Percentiles rank a stretch among this genome's conserved stretches.
phyloP scores from a whole-genome alignment of 768 basidiomycete species.

The Dendrothele bispora region DNA sequence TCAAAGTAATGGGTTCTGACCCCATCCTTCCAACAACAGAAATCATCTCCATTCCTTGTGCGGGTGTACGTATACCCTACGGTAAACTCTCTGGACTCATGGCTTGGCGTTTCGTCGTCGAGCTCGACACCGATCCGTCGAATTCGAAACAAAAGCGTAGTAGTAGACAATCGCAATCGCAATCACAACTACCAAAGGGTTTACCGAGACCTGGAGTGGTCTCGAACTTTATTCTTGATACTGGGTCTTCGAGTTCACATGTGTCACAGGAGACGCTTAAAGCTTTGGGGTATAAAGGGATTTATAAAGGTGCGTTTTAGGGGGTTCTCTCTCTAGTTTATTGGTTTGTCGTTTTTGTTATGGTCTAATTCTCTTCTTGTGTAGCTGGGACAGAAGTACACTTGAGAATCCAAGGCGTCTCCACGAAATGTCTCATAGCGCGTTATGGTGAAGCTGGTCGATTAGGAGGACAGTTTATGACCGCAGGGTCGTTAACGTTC shows the following conservation, averaged over 20 bases:
- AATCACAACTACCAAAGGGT: no score
- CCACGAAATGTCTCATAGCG: conserved; percentile 18
- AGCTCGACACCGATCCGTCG: conserved; percentile 6
- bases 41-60: conserved; percentile 22
- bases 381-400: conserved; percentile 19
- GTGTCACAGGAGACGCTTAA: conserved; percentile 17
- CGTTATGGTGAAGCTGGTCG: conserved; percentile 19
- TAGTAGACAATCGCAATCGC: not conserved
- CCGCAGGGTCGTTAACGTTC: conserved; percentile 20
- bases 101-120: conserved; percentile 24
- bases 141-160: not conserved
- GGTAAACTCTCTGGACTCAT: conserved; percentile 22
- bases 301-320: conserved; percentile 11
- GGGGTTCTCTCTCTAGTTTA: not conserved
- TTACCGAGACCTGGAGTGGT: conserved; percentile 10
- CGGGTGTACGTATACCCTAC: conserved; percentile 23
- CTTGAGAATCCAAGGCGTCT: conserved; percentile 20
- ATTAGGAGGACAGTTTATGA: conserved; percentile 20
- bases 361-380: not conserved
- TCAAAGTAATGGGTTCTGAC: conserved; percentile 20
- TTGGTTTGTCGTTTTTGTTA: not conserved
- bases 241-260: conserved; percentile 14
- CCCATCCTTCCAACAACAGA: conserved; percentile 18
- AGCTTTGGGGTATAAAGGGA: conserved; percentile 17
- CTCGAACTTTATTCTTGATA: conserved; percentile 26